Conservation (phyloP, 768 basidiomycete species). For the Suillus tomentosus region DNA sequence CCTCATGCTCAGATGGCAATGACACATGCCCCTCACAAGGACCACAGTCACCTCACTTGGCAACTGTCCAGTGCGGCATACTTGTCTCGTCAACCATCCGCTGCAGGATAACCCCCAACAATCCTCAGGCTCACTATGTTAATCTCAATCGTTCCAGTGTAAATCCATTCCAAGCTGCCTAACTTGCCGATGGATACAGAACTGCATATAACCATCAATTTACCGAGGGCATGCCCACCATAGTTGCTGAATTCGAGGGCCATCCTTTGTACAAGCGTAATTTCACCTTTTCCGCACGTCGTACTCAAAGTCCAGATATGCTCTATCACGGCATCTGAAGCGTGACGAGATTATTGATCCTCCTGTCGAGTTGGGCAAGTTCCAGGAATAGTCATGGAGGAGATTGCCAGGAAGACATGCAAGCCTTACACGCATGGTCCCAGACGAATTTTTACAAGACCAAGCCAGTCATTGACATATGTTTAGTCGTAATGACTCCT, state of each 20-base stretch:
- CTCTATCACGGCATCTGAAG: conserved; percentile 83
- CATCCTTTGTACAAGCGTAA: conserved; percentile 75
- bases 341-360: conserved; percentile 86
- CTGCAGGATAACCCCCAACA: conserved; percentile 22
- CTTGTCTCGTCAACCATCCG: conserved; percentile 23
- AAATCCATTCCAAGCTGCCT: conserved; percentile 58
- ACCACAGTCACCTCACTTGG: conserved; percentile 26
- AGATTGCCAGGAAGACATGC: conserved; percentile 63
- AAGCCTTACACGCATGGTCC: conserved; percentile 80
- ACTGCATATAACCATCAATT: conserved; percentile 66
- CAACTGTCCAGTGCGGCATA: conserved; percentile 26
- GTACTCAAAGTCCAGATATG: conserved; percentile 55
- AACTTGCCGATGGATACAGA: conserved; percentile 61
- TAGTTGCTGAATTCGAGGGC: conserved; percentile 90
- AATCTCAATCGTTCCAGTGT: conserved; percentile 69
- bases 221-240: conserved; percentile 91
- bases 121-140: conserved; percentile 50
- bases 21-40: conserved; percentile 29
- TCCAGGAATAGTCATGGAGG: conserved; percentile 64
- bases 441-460: conserved; percentile 87
- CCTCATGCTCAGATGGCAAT: conserved; percentile 17
- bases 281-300: conserved; percentile 7
- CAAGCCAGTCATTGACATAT: conserved; percentile 79
- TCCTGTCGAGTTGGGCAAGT: conserved; percentile 81
- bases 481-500: conserved; percentile 13